Base-by-base conservation (phyloP, 441 rosid species). In the Gossypium schwendimanii region DNA sequence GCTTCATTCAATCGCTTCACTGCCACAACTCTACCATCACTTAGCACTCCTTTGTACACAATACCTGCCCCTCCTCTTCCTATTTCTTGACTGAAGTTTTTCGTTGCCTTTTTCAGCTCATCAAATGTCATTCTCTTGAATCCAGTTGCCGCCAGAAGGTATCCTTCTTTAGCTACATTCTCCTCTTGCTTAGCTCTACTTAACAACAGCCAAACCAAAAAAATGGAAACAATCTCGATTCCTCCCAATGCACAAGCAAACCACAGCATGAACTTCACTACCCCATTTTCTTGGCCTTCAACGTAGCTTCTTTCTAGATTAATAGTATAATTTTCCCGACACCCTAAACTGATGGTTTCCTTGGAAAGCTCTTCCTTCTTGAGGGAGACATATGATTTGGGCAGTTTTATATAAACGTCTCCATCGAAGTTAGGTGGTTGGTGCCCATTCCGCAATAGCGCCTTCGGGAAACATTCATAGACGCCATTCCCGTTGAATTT, bases 31-130 rank as follows among this genome's bases (percentile, higher is more conserved):
- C 78, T 26, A 0, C 66, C 31, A 61, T 77, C 84, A 2, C 49
- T 0, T 28, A 84, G 41, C 6, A 20, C 15, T 0, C 78, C 85
- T 50, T 64, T 71, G 10, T 72, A 80, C 10, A 82, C 85, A 12
- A 58, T 58, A 31, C 84, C 84, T 0, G 71, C 74, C 0, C 75
- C 78, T 8, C 86, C 86, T 70, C 81, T 77, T 31, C 84, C 80
- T 9, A 81, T 75, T 52, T 81, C 82, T 52, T 77, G 60, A 0
- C 62, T 0, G 66, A 83, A 83, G 53, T 62, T 55, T 0, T 28
- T 12, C 10, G 76, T 71, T 15, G 74, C 74, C 53, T 67, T 45
- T 59, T 50, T 67, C 0, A 75, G 71, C 71, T 75, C 71, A 0
- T 7, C 7, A 36, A 70, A 74, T 6, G 69, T 49, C 72, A 50